A percentile compares a stretch with the other conserved stretches of the same genome.
phyloP scores from a whole-genome alignment of 331 rosid genomes.

The Acacia concinna region DNA sequence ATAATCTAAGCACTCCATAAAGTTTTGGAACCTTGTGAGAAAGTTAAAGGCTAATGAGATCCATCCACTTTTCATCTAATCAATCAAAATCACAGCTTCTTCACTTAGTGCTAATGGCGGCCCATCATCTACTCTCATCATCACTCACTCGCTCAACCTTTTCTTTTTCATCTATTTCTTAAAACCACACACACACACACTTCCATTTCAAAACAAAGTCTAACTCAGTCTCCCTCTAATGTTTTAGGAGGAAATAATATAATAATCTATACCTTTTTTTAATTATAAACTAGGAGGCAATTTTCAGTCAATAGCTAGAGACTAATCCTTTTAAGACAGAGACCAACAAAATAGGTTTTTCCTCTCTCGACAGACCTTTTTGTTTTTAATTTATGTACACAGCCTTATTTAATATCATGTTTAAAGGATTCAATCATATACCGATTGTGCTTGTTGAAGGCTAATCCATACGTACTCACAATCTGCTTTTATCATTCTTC shows the following conservation, averaged over 20 bases:
- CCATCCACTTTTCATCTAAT: constrained; percentile 12
- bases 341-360: too few species aligned
- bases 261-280: too few species aligned
- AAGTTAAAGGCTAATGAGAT: constrained; percentile 12
- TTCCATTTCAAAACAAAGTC: neutral
- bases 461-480: neutral
- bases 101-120: neutral
- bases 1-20: constrained; percentile 10
- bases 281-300: too few species aligned
- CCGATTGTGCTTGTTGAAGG: too few species aligned
- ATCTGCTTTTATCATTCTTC: neutral
- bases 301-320: too few species aligned
- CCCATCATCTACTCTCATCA: constrained; percentile 10
- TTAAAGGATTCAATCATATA: too few species aligned
- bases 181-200: neutral
- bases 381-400: too few species aligned
- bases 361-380: too few species aligned
- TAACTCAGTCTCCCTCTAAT: neutral
- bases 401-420: too few species aligned
- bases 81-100: neutral
- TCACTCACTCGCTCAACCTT: neutral
- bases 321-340: too few species aligned
- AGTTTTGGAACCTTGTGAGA: constrained; percentile 8
- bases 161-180: neutral
- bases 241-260: neutral